A percentile compares a stretch with the other conserved stretches of the same genome.
Conservation (phyloP, 129 eudicot species). For the Pseudognaphalium luteoalbum region DNA sequence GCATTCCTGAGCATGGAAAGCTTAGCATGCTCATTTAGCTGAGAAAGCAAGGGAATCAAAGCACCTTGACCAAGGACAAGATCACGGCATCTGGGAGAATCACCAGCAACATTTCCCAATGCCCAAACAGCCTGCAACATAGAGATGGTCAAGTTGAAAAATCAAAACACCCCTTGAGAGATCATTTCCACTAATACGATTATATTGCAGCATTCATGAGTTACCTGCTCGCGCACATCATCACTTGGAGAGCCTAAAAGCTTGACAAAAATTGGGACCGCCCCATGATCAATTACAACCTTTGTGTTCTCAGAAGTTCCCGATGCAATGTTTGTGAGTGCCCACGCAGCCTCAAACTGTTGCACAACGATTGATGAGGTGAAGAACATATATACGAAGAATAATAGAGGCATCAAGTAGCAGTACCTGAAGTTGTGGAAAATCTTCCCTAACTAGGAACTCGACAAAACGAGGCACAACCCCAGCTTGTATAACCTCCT, state of each 20-base stretch:
- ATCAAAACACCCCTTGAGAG: background rate
- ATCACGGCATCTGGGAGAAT: constrained; percentile 81
- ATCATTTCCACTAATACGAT: background rate
- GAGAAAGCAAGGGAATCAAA: constrained; percentile 63
- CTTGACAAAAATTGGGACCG: constrained; percentile 75
- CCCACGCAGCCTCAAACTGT: constrained; percentile 96
- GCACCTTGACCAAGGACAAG: constrained; percentile 80
- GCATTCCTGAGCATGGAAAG: constrained; percentile 90
- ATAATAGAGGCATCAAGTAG: background rate
- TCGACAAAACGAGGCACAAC: constrained; percentile 85
- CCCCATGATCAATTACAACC: constrained; percentile 81
- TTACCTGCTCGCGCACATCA: constrained; percentile 91
- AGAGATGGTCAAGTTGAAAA: background rate
- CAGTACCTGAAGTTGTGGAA: constrained; percentile 76
- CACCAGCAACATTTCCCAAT: constrained; percentile 87
- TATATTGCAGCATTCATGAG: background rate
- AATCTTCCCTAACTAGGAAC: constrained; percentile 70
- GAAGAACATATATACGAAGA: background rate
- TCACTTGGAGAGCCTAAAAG: constrained; percentile 81
- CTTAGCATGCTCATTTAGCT: constrained; percentile 67
- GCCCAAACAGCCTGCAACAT: constrained; percentile 84
- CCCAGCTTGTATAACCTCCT: constrained; percentile 79
- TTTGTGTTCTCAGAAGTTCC: constrained; percentile 85
- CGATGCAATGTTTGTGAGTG: constrained; percentile 82
- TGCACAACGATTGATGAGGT: background rate